Percentiles rank a stretch among this genome's conserved stretches.
These are phyloP conservation scores for Gleditsia sinensis DNA, from an alignment of 306 rosid genomes.

Conservation along the genomic window DNA sequence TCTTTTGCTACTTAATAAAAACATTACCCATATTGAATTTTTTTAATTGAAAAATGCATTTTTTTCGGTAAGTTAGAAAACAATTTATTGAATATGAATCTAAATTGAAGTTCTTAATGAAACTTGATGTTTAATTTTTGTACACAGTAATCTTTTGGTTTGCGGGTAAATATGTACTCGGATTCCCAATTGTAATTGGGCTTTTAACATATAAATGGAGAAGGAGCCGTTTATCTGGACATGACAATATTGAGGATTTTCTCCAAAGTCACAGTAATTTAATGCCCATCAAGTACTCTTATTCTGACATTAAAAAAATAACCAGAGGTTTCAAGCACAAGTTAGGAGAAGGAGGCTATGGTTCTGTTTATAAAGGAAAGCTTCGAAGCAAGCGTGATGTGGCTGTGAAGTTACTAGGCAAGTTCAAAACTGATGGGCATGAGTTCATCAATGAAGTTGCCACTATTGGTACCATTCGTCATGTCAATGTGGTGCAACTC, in stretches of 20 bases:
- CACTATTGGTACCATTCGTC: not conserved
- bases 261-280: constrained; percentile 20
- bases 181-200: not conserved
- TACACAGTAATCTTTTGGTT: not conserved
- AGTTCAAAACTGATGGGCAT: constrained; percentile 1
- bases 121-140: no score
- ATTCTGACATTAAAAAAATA: constrained; percentile 19
- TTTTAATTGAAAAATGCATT: no score
- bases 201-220: constrained; percentile 22
- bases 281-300: constrained; percentile 22
- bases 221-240: not conserved
- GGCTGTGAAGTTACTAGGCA: constrained; percentile 19
- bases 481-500: not conserved
- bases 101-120: no score
- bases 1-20: no score
- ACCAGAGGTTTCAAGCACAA: constrained; percentile 22
- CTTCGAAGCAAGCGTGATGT: constrained; percentile 2
- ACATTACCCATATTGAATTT: no score
- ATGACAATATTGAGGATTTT: constrained; percentile 20
- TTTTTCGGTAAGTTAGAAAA: no score
- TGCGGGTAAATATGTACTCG: not conserved
- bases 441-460: not conserved
- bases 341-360: constrained; percentile 27
- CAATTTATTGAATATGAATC: no score
- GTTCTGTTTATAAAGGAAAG: constrained; percentile 15